A percentile compares a stretch with the other conserved stretches of the same genome.
These are phyloP conservation scores for Bullera alba DNA, from an alignment of 768 basidiomycete genomes.

Conservation along the genomic window DNA sequence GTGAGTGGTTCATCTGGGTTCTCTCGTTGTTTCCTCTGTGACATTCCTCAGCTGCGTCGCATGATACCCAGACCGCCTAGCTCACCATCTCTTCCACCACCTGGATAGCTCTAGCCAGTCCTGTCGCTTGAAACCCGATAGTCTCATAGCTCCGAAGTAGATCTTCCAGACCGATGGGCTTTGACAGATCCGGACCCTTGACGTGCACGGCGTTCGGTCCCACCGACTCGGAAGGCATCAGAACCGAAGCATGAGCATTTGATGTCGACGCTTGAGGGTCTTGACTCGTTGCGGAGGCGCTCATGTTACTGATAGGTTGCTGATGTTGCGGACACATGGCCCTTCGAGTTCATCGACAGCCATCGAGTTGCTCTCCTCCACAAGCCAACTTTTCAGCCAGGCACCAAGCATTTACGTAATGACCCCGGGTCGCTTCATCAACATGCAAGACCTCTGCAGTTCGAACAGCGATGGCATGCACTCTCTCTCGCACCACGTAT, in stretches of 20 bases:
- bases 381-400: no score
- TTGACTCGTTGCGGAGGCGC: no score
- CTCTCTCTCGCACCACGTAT: no score
- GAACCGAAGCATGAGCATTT: constrained; percentile 37
- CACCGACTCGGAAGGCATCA: constrained; percentile 38
- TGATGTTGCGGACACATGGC: no score
- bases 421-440: no score
- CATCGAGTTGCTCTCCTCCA: no score
- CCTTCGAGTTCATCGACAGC: no score
- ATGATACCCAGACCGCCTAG: neutral
- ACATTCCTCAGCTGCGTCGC: neutral
- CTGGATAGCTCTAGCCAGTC: constrained; percentile 75
- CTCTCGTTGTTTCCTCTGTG: constrained; percentile 76
- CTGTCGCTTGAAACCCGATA: constrained; percentile 97
- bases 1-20: constrained; percentile 65
- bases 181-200: constrained; percentile 78
- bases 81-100: constrained; percentile 89
- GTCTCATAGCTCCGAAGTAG: constrained; percentile 74
- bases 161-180: constrained; percentile 58
- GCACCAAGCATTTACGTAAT: no score
- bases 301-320: no score
- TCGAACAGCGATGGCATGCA: no score
- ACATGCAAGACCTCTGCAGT: no score
- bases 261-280: constrained; percentile 15
- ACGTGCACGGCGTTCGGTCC: constrained; percentile 50